Conservation (phyloP, 2,329 filamentous ascomycete genomes). For the Talaromyces sp. region DNA sequence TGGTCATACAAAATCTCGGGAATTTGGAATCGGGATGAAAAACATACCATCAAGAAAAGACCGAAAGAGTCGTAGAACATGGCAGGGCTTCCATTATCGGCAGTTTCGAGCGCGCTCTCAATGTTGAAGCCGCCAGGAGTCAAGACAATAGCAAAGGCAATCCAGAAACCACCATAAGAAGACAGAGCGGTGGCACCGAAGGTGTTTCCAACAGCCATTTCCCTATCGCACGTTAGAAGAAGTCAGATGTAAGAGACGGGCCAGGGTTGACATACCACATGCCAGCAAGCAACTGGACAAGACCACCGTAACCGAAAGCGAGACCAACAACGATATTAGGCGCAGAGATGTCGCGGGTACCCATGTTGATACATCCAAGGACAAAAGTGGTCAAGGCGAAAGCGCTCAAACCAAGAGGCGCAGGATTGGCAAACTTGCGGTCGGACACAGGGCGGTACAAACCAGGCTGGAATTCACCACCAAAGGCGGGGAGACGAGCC, state of each 20-base stretch:
- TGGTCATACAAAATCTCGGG: neutral
- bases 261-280: constrained; percentile 65
- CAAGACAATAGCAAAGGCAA: constrained; percentile 68
- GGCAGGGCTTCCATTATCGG: neutral
- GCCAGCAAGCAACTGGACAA: constrained; percentile 75
- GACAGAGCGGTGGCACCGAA: constrained; percentile 79
- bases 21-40: neutral
- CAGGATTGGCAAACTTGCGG: constrained; percentile 75
- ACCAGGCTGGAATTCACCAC: constrained; percentile 71
- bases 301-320: constrained; percentile 72
- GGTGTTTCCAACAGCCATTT: constrained; percentile 84
- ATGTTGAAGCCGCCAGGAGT: constrained; percentile 67
- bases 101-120: constrained; percentile 35
- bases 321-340: constrained; percentile 67
- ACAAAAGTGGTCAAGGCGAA: constrained; percentile 84
- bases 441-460: constrained; percentile 60
- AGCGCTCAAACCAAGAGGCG: constrained; percentile 70
- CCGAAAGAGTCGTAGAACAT: constrained; percentile 62
- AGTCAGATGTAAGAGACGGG: neutral
- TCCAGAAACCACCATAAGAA: constrained; percentile 83
- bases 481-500: constrained; percentile 59
- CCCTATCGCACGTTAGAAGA: constrained; percentile 50
- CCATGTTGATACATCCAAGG: constrained; percentile 70
- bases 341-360: constrained; percentile 55
- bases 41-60: constrained; percentile 63